Evolutionary conservation across 805 yeast genomes (phyloP).

Genomic region (Kazachstania viticola): DNA sequence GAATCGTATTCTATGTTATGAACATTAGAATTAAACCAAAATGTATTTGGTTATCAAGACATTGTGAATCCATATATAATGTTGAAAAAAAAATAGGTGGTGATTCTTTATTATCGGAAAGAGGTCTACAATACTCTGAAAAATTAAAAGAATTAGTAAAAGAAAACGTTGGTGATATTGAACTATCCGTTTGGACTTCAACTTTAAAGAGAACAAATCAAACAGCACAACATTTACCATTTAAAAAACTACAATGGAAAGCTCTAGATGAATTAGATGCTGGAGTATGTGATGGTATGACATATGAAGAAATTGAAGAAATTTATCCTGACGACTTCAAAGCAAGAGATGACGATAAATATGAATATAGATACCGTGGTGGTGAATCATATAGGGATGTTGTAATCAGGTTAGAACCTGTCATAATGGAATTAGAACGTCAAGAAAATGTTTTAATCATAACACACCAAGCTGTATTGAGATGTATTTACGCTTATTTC

Average conservation of each 20-base stretch:
- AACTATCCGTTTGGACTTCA: slow-evolving; percentile 91
- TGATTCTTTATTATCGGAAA: slow-evolving; percentile 70
- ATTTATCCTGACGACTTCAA: slow-evolving; percentile 87
- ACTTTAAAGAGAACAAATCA: slow-evolving; percentile 86
- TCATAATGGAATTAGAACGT: slow-evolving; percentile 95
- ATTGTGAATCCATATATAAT: slow-evolving; percentile 89
- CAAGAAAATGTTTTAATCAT: slow-evolving; percentile 92
- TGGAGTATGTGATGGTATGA: slow-evolving; percentile 94
- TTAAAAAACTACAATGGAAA: slow-evolving; percentile 84
- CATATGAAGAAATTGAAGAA: slow-evolving; percentile 83
- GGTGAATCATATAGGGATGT: slow-evolving; percentile 97
- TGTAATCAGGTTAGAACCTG: slow-evolving; percentile 88
- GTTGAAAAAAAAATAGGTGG: slow-evolving; percentile 94
- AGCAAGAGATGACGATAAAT: slow-evolving; percentile 92
- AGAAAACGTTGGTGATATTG: slow-evolving; percentile 44
- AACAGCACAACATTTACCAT: slow-evolving; percentile 74
- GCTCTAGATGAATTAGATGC: slow-evolving; percentile 96
- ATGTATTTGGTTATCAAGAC: slow-evolving; percentile 86
- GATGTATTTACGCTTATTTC: slow-evolving; percentile 94
- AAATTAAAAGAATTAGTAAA: slow-evolving; percentile 69
- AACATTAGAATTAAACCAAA: slow-evolving; percentile 89
- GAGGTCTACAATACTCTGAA: slow-evolving; percentile 76
- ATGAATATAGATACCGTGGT: slow-evolving; percentile 90
- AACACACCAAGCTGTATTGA: slow-evolving; percentile 93
- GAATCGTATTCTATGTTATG: slow-evolving; percentile 93